Evolutionary conservation across 805 yeast genomes (phyloP), one percentile per base, ranked within the genome.

Genomic region (Saccharomycopsis guyanensis): DNA sequence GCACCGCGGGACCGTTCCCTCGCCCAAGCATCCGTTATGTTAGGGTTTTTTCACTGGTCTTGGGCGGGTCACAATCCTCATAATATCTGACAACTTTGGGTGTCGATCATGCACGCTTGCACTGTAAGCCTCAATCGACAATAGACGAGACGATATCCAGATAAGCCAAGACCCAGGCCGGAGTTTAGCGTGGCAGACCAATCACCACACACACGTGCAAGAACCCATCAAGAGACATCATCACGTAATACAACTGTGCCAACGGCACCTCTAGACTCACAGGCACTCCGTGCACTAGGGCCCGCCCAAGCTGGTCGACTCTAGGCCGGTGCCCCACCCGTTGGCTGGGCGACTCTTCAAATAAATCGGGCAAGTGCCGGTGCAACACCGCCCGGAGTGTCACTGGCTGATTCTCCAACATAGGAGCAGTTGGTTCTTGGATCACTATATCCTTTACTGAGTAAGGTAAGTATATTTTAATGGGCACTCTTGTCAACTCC

Each of bases 191-290:
- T n/a, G n/a, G n/a, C n/a, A n/a, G n/a, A n/a, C n/a, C n/a, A n/a
- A n/a, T n/a, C n/a, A n/a, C n/a, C n/a, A 75, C 61, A 24, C 69
- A 62, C 5, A 79, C 57, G 57, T 84, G 86, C 40, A 84, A 57
- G 56, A 80, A 82, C 13, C 87, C 85, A 61, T 83, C 93, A 18
- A 77, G 59, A 50, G 73, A 76, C 51, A 68, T 60, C 43, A 75
- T 65, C 29, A 67, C 61, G 15, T 55, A 53, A 54, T 71, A 76
- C 8, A 82, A 51, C 3, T 72, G 77, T 7, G 57, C 58, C 3
- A 82, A 43, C 0, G 76, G 72, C 0, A 70, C 60, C 1, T 64
- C 55, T 45, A 70, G 42, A 0, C 81, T 76, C 1, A 80, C 50
- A 1, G 59, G 57, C 3, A 80, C 67, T 0, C 88, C 89, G 53